Evolutionary conservation across 306 rosid species (phyloP).

Genomic region (Lotus japonicus): DNA sequence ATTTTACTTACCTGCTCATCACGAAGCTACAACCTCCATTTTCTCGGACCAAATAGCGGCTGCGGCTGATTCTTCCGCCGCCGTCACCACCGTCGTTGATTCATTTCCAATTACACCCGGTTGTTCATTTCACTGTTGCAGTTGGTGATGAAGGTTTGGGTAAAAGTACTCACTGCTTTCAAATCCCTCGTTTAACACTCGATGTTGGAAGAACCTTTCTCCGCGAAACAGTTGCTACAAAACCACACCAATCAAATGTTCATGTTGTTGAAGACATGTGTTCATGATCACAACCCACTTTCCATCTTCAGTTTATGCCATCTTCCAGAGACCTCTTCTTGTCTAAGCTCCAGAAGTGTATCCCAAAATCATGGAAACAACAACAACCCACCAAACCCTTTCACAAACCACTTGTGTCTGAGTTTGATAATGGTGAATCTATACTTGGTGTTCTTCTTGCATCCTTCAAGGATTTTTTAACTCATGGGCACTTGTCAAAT

Average conservation of each 20-base stretch:
- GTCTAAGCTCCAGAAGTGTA: slow-evolving; percentile 38
- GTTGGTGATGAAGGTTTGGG: neutral
- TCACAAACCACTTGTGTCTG: slow-evolving; percentile 6
- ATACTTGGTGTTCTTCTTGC: slow-evolving; percentile 53
- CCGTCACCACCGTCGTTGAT: too few species aligned
- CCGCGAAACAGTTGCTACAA: neutral
- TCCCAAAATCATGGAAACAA: slow-evolving; percentile 53
- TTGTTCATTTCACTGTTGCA: too few species aligned
- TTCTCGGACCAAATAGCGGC: too few species aligned
- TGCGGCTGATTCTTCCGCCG: too few species aligned
- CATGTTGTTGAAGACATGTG: slow-evolving; percentile 32
- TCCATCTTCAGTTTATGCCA: slow-evolving; percentile 37
- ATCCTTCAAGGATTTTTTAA: slow-evolving; percentile 41
- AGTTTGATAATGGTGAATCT: slow-evolving; percentile 13
- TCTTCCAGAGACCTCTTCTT: slow-evolving; percentile 28
- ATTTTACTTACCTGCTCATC: too few species aligned
- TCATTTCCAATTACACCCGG: too few species aligned
- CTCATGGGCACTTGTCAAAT: slow-evolving; percentile 41
- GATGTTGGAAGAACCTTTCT: neutral
- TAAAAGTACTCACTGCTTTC: neutral
- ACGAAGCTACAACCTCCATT: too few species aligned
- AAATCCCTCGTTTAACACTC: neutral
- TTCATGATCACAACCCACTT: neutral
- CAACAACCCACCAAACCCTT: slow-evolving; percentile 19
- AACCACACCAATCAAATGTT: slow-evolving; percentile 6